phyloP scores from a whole-genome alignment of 2,329 filamentous ascomycete genomes.

The Paramyrothecium sp. region DNA sequence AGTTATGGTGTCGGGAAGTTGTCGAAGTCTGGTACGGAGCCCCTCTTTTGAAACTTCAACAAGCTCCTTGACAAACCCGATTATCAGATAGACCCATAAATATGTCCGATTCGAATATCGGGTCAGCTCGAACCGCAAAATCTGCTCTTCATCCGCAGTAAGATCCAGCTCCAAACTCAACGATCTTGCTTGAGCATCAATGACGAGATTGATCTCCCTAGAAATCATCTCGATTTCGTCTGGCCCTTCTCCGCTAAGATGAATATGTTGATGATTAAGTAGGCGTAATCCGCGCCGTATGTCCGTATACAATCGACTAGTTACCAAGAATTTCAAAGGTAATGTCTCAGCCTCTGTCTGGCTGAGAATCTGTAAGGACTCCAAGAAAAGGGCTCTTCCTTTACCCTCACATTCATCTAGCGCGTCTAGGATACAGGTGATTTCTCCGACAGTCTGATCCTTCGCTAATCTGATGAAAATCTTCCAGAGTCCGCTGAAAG shows the following conservation, averaged over 20 bases:
- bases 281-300: not conserved
- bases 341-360: not conserved
- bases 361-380: not conserved
- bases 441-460: conserved; percentile 10
- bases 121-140: too few species aligned
- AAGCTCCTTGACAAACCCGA: too few species aligned
- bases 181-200: not conserved
- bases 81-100: too few species aligned
- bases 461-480: conserved; percentile 6
- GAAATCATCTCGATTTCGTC: not conserved
- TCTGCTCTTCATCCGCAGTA: not conserved
- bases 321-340: not conserved
- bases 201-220: not conserved
- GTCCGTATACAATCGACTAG: not conserved
- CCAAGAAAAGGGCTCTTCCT: not conserved
- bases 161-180: not conserved
- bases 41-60: too few species aligned
- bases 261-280: not conserved
- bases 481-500: conserved; percentile 8
- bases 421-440: conserved; percentile 28
- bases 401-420: conserved; percentile 25
- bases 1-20: too few species aligned
- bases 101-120: too few species aligned
- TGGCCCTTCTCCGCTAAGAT: not conserved
- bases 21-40: too few species aligned